Evolutionary conservation across 2,329 filamentous ascomycete genomes (phyloP), one percentile per base, ranked within the genome.

Genomic region (Dactylonectria macrodidyma): DNA sequence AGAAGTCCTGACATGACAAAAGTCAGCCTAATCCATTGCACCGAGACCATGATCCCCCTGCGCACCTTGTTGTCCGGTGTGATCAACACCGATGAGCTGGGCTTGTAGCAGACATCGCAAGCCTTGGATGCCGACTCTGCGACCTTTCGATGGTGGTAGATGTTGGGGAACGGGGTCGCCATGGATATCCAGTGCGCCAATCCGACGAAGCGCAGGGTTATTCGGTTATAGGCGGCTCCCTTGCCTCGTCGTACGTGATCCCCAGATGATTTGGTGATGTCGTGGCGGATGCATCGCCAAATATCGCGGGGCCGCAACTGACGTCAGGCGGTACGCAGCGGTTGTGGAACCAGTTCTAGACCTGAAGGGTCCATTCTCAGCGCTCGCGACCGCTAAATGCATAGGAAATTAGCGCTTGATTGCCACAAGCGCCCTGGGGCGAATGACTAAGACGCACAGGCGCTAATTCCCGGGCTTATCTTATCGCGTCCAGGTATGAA

Each of bases 21-120:
- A 36, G 51, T 54, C 11, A 54, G 51, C 16, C n/a, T 7, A 7
- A 11, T 10, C 5, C 10, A 5, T n/a, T 34, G 16, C 7, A 7
- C 16, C n/a, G 16, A 33, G n/a, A 11, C 9, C 2, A 14, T 10
- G 3, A 3, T 38, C 34, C 24, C 14, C 14, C 46, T 1, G 56
- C 74, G 71, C 76, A 96, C 95, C 90, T 95, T 96, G 77, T 94
- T 95, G 76, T 97, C 95, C 0, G 93, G 89, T 9, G 95, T 97
- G 73, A 97, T 93, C 62, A 99, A 85, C 19, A 98, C 95, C 72
- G 92, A 97, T 7, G 91, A 90, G 66, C 92, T 94, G 9, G 93
- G 92, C 82, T 96, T 97, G 85, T 92, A 97, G 86, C 96, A 98
- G 70, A 98, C 90, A 81, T 94, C 92, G 82, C 96, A 99, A 57